phyloP scores from a whole-genome alignment of 768 basidiomycete species.

The Kondoa malvinella region DNA sequence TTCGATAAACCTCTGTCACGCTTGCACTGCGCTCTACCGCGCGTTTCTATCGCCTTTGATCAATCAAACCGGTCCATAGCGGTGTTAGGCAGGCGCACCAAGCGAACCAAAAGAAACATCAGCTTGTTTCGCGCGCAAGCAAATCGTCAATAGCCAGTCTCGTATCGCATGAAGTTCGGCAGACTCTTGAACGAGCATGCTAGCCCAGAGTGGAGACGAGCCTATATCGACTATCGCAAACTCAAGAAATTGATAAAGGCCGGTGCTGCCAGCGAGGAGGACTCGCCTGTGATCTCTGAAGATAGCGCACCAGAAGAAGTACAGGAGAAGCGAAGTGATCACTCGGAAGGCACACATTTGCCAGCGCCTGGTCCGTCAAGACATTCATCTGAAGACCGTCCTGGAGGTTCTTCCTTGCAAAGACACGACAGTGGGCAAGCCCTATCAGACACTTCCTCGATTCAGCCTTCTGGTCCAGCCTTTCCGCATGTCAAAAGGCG shows the following conservation, averaged over 20 bases:
- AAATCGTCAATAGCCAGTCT: neutral
- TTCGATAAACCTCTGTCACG: too few relatives aligned
- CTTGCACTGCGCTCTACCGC: too few relatives aligned
- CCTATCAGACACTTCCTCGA: too few relatives aligned
- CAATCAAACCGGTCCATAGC: too few relatives aligned
- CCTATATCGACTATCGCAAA: constrained; percentile 13
- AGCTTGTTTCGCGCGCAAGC: neutral
- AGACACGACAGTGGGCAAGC: too few relatives aligned
- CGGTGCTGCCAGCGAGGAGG: constrained; percentile 1
- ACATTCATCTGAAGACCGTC: too few relatives aligned
- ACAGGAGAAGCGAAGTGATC: neutral
- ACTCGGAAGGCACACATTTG: neutral
- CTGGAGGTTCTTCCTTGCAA: too few relatives aligned
- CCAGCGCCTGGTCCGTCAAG: neutral
- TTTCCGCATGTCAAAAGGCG: too few relatives aligned
- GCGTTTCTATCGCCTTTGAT: too few relatives aligned
- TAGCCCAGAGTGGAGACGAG: constrained; percentile 12
- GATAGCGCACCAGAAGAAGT: neutral
- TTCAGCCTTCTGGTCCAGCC: too few relatives aligned
- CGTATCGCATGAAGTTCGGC: constrained; percentile 15
- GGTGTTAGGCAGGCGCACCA: too few relatives aligned
- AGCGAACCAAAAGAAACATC: neutral
- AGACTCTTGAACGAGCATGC: constrained; percentile 6
- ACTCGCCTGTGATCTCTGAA: neutral
- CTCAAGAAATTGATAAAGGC: constrained; percentile 17